Base-by-base conservation (phyloP, 495 filamentous ascomycete genomes). In the Bryoglossum gracile region DNA sequence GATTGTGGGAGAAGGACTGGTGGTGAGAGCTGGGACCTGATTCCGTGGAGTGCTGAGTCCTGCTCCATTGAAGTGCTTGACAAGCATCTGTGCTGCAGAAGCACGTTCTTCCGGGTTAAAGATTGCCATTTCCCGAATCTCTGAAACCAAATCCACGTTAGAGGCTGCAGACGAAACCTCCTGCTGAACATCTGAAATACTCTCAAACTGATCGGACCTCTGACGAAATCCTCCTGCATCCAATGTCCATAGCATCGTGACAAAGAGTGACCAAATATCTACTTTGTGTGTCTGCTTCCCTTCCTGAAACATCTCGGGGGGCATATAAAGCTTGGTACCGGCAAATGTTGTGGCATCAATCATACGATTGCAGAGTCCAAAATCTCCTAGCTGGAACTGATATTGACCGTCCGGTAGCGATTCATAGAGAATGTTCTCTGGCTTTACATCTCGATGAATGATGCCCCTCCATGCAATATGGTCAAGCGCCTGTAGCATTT, bases 181-280 rank as follows among this genome's bases (percentile, higher is more conserved):
- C 30, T 37, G 8, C 32, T 36, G 30, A 8, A 36, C 30, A 19
- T 46, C 16, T 32, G 1, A 17, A 35, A 37, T 16, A 18, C 28
- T 13, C 43, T 46, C 9, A 37, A 37, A 46, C 14, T 18, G 14
- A 16, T 8, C 4, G 8, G 34, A 37, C 34, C 18, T 44, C 32
- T 36, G 30, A 46, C 43, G 46, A 68, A 68, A 4, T 46, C 26
- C 1, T 24, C 34, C 6, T 1, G 40, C 49, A 48, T 64, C 56
- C 10, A 52, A 43, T 25, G 56, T 54, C 65, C 65, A 70, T 4
- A 67, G 47, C 22, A 66, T 51, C 1, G 68, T 73, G 34, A 69
- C 62, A 41, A 66, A 73, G 2, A 72, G 55, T 3, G 65, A 67
- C 66, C 64, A 73, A 9, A 72, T 60, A 43, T 72, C 70, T 19